These are phyloP conservation scores for Scenedesmus sp. DNA, from an alignment of 163 green algal species.

Conservation along the genomic window DNA sequence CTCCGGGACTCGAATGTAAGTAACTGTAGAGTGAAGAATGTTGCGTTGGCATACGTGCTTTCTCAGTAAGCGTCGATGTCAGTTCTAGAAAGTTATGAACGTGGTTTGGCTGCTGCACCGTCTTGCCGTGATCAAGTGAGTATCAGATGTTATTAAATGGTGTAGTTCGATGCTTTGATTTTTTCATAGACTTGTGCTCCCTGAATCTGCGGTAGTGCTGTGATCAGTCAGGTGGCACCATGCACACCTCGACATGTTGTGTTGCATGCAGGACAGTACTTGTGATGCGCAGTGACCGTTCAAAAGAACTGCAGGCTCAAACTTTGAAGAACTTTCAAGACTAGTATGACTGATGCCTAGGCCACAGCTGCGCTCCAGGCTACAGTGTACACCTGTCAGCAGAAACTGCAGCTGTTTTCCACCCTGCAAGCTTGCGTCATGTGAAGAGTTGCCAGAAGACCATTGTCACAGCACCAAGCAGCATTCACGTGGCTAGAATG, in stretches of 20 bases:
- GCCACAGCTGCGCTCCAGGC: neutral
- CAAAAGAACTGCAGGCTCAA: neutral
- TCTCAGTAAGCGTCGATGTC: neutral
- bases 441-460: too few relatives aligned
- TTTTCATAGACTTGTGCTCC: neutral
- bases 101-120: slow-evolving; percentile 1
- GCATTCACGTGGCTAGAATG: too few relatives aligned
- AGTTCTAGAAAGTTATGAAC: slow-evolving; percentile 10
- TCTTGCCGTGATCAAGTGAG: neutral
- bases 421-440: neutral
- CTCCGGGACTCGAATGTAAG: neutral
- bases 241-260: neutral
- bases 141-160: neutral
- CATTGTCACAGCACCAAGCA: too few relatives aligned
- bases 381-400: neutral
- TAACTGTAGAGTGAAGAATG: neutral
- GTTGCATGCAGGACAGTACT: neutral
- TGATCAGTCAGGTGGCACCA: neutral
- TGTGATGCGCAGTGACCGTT: neutral
- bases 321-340: neutral
- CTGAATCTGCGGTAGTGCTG: neutral
- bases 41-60: neutral
- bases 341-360: neutral
- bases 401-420: neutral
- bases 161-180: neutral